Evolutionary conservation across 1,139 yeast species (phyloP).

Genomic region (Zygotorulaspora mrakii): DNA sequence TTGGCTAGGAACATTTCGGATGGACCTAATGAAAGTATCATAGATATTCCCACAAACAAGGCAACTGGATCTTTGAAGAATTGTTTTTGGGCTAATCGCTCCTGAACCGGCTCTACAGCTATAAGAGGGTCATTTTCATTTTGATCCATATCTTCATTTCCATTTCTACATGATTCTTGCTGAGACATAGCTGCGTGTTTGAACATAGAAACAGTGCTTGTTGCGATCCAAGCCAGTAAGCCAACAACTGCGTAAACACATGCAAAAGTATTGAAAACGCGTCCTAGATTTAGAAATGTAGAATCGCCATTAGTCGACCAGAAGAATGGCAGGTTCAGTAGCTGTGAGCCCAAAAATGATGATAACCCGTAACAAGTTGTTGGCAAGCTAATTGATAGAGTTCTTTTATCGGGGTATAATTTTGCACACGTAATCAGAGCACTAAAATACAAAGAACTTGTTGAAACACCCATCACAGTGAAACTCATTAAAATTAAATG

Average conservation of each 20-base stretch:
- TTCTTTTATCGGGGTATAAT: conserved; percentile 67
- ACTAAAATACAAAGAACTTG: conserved; percentile 75
- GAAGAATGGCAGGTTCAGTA: conserved; percentile 46
- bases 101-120: conserved; percentile 12
- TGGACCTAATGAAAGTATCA: conserved; percentile 76
- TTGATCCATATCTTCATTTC: no score
- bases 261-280: conserved; percentile 58
- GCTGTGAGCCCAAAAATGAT: conserved; percentile 50
- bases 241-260: conserved; percentile 55
- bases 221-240: conserved; percentile 55
- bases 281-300: conserved; percentile 44
- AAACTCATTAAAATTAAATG: conserved; percentile 37
- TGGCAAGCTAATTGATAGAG: conserved; percentile 82
- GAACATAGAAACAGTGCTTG: conserved; percentile 56
- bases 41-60: conserved; percentile 58
- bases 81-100: conserved; percentile 8
- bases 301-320: conserved; percentile 26
- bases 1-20: conserved; percentile 84
- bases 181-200: conserved; percentile 24
- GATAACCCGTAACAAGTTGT: conserved; percentile 84
- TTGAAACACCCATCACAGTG: conserved; percentile 71
- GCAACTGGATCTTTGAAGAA: conserved; percentile 64
- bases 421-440: conserved; percentile 80
- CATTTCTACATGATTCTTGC: conserved; percentile 16
- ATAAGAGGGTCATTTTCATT: conserved; percentile 17